Percentiles rank a stretch among this genome's conserved stretches.
Evolutionary conservation across 2,329 filamentous ascomycete species (phyloP).

Genomic region (Monascus ruber): DNA sequence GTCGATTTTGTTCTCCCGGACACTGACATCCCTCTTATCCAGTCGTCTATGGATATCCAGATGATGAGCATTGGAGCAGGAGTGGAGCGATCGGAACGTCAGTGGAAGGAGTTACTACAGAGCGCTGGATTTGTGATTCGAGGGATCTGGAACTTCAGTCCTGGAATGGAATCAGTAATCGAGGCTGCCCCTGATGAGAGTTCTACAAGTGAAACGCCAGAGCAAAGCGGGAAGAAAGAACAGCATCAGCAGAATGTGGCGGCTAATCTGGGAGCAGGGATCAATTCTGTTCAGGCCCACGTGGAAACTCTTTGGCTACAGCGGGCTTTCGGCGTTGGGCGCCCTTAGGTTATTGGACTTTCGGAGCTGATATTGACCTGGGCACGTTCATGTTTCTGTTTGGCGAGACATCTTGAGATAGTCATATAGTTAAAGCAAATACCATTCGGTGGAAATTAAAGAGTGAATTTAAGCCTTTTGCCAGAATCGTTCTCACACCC

Average conservation of each 20-base stretch:
- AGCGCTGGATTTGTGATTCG: constrained; percentile 18
- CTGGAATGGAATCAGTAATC: constrained; percentile 7
- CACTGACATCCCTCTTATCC: constrained; percentile 15
- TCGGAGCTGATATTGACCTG: no score
- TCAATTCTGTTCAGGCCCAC: background rate
- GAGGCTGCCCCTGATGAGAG: constrained; percentile 1
- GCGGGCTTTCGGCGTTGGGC: background rate
- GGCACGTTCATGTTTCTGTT: no score
- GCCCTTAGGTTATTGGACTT: background rate
- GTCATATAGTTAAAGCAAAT: no score
- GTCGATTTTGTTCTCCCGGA: constrained; percentile 25
- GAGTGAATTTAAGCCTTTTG: no score
- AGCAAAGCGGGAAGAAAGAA: constrained; percentile 1
- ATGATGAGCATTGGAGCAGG: constrained; percentile 29
- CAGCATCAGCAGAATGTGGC: background rate
- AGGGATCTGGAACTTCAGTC: constrained; percentile 5
- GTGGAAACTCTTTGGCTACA: background rate
- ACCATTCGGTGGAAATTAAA: no score
- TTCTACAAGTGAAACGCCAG: background rate
- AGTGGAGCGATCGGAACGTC: constrained; percentile 20
- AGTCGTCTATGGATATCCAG: constrained; percentile 23
- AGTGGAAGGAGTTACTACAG: constrained; percentile 20
- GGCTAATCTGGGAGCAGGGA: background rate
- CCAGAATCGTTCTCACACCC: no score
- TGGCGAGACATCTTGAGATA: no score